These are phyloP conservation scores for Botrytis elliptica DNA, from an alignment of 2,329 filamentous ascomycete genomes.

Conservation along the genomic window DNA sequence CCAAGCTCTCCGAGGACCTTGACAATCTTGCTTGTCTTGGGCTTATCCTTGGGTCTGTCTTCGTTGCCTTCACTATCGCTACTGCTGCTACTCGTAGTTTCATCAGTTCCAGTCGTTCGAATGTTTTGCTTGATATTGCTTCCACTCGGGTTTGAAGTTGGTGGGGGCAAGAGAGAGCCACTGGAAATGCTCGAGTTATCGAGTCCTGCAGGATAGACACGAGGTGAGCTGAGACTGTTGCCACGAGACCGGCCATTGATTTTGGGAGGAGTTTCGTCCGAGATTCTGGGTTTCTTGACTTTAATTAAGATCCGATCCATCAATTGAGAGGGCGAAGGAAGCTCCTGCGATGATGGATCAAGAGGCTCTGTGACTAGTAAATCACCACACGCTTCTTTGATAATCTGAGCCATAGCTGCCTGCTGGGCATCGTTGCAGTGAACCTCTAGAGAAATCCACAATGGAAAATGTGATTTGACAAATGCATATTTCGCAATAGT, in stretches of 20 bases:
- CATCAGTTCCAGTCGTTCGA: constrained; percentile 44
- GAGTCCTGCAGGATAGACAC: constrained; percentile 59
- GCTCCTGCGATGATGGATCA: constrained; percentile 61
- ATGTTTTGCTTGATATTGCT: constrained; percentile 29
- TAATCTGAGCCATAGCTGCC: constrained; percentile 81
- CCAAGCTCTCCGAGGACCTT: constrained; percentile 81
- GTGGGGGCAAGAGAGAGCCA: constrained; percentile 51
- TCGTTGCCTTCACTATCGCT: constrained; percentile 64
- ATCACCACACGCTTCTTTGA: constrained; percentile 80
- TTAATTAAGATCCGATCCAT: constrained; percentile 86
- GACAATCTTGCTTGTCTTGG: constrained; percentile 78
- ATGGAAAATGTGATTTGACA: constrained; percentile 76
- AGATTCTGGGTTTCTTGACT: constrained; percentile 72
- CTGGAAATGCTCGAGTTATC: constrained; percentile 57
- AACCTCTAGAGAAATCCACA: constrained; percentile 94
- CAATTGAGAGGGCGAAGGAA: constrained; percentile 85
- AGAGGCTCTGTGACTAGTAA: constrained; percentile 75
- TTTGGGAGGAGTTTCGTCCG: constrained; percentile 42
- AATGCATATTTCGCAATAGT: constrained; percentile 97
- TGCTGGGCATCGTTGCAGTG: constrained; percentile 87
- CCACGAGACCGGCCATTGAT: constrained; percentile 54
- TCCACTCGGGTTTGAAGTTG: constrained; percentile 6
- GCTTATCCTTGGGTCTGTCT: constrained; percentile 55
- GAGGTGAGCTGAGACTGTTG: constrained; percentile 77
- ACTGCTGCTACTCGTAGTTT: constrained; percentile 70